A percentile compares a stretch with the other conserved stretches of the same genome.
These are phyloP conservation scores for Paraphaeosphaeria minitans DNA, from an alignment of 2,329 filamentous ascomycete species.

Conservation along the genomic window DNA sequence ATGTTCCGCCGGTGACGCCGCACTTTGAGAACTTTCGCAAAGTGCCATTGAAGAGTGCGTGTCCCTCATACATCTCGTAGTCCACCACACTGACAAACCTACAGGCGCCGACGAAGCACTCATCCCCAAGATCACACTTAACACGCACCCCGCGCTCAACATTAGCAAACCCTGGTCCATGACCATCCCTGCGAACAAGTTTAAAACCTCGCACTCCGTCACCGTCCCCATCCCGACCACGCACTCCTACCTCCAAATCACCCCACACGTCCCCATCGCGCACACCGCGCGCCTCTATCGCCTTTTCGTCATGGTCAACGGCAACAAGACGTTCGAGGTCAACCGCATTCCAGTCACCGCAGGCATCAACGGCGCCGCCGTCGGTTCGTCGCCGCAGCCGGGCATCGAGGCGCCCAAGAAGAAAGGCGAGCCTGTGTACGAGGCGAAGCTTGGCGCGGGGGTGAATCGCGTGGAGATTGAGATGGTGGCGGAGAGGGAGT, in stretches of 20 bases:
- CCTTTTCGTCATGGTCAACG: conserved; percentile 75
- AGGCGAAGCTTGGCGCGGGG: conserved; percentile 71
- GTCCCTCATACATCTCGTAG: too few relatives aligned
- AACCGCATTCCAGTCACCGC: conserved; percentile 57
- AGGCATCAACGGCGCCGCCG: conserved; percentile 37
- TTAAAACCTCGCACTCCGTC: conserved; percentile 71
- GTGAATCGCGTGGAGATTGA: conserved; percentile 81
- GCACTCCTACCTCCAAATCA: conserved; percentile 73
- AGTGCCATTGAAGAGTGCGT: conserved; percentile 54
- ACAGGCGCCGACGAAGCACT: conserved; percentile 61
- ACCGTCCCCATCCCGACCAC: conserved; percentile 71
- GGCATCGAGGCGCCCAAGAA: conserved; percentile 47
- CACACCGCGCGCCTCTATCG: conserved; percentile 74
- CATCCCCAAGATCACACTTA: conserved; percentile 68
- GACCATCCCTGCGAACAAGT: conserved; percentile 68
- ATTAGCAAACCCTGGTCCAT: conserved; percentile 66
- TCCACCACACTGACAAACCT: conserved; percentile 21
- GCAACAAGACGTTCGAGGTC: conserved; percentile 64
- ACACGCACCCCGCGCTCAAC: conserved; percentile 70
- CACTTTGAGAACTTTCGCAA: conserved; percentile 40
- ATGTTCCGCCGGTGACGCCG: conserved; percentile 35
- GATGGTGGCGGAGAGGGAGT: conserved; percentile 70
- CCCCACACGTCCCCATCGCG: conserved; percentile 66
- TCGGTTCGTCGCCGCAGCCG: conserved; percentile 13
- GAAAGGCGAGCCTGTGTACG: conserved; percentile 71